phyloP scores from a whole-genome alignment of 441 rosid species.

The Adansonia rubrostipa region DNA sequence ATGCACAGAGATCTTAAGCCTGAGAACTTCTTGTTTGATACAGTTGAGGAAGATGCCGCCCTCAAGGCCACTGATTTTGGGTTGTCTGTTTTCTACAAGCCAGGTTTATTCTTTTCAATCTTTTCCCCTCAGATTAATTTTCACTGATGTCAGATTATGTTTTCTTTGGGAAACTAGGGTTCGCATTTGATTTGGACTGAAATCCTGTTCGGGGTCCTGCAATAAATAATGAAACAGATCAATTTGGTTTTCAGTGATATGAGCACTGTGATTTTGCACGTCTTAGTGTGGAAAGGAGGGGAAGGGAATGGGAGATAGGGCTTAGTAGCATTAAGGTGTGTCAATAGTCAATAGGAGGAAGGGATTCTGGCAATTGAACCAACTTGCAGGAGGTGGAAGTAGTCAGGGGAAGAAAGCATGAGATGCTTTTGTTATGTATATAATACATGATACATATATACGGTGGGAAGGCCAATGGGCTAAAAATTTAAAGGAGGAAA shows the following conservation, averaged over 20 bases:
- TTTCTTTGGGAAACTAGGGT: not conserved
- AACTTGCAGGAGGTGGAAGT: not conserved
- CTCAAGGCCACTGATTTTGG: conserved; percentile 68
- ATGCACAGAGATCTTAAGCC: conserved; percentile 74
- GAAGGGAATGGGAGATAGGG: not conserved
- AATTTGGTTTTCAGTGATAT: not conserved
- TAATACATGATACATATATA: not conserved
- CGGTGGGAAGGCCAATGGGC: not conserved
- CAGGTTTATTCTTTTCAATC: conserved; percentile 39
- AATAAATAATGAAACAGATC: conserved; percentile 1
- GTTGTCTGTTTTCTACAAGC: conserved; percentile 62
- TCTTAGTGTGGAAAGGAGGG: not conserved
- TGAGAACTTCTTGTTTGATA: conserved; percentile 67
- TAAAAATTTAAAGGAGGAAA: conserved; percentile 1
- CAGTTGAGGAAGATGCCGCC: conserved; percentile 49
- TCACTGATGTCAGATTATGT: not conserved
- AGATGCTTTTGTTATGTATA: not conserved
- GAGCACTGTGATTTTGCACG: not conserved
- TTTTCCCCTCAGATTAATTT: conserved; percentile 9
- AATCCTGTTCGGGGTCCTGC: not conserved
- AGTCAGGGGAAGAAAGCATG: not conserved
- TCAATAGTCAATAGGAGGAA: not conserved
- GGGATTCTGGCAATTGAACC: not conserved
- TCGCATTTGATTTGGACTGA: conserved; percentile 4
- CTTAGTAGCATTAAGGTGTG: not conserved